Base-by-base conservation (phyloP, 2,329 filamentous ascomycete species). In the Verticillium nonalfalfae region DNA sequence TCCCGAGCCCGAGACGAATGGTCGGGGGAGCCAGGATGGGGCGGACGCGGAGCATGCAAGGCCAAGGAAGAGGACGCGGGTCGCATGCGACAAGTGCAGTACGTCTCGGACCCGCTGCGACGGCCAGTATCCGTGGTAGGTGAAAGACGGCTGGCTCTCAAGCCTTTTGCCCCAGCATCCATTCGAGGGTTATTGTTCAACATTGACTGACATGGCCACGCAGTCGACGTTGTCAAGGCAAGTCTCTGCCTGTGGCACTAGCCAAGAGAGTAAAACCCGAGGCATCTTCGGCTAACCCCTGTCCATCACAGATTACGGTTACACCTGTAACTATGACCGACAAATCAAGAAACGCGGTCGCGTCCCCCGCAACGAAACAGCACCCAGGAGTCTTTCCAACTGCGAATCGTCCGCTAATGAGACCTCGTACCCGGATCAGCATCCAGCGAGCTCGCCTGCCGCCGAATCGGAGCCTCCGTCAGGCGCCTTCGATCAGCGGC, bases 101-200 rank as follows among this genome's bases (percentile, higher is more conserved):
- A 66, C 68, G 6, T 78, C 76, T 2, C 70, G 77, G 61, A 76
- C 75, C 5, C 71, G 78, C 40, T 80, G 78, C 61, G 74, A 79
- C 64, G 78, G 78, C 21, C 69, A 75, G 36, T 58, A 58, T 34
- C 57, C 57, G 52, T 79, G 74, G 77, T 79, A 64, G 72, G 75
- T 68, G 26, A 36, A n/a, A 52, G 18, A 50, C 7, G 40, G n/a
- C 21, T 21, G n/a, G n/a, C 21, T 21, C 15, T 10, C 40, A 15
- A 26, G 45, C 18, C 2, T 10, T 52, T 18, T 21, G 7, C 7
- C 18, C 9, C 7, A 52, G 45, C 45, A 52, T 18, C 13, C 36
- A 21, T 15, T 7, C 11, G 40, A 33, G 31, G 35, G 36, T 39
- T 39, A 13, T 11, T 7, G 13, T 35, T 18, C 15, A 35, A 56